Evolutionary conservation across 257 asterid species (phyloP), one percentile per base, ranked within the genome.

Genomic region (Nicotiana knightiana): DNA sequence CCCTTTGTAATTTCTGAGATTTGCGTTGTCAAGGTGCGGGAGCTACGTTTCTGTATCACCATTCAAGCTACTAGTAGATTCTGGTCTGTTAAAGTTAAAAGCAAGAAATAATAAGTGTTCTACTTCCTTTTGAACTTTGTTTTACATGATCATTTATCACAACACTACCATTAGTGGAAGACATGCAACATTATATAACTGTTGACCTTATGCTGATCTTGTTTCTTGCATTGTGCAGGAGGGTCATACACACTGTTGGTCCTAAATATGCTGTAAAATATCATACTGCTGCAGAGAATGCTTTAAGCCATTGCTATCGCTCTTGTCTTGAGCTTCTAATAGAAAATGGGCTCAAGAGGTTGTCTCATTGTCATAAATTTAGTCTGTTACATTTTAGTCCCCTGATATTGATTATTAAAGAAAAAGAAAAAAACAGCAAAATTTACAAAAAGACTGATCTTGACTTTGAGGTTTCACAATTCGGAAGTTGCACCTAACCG

Each of bases 211-310:
- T 8, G 76, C 43, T 77, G 33, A 77, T 77, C 9, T 51, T 80
- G 3, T 83, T 76, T 86, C 77, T 84, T 83, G 78, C 37, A 70
- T 43, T 71, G 89, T 88, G 76, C 93, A 96, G 99, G 95, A 93
- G 94, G 92, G 93, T 96, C 82, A 90, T 96, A 80, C 99, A 96
- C 85, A 96, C 98, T 55, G 99, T 96, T 80, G 99, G 98, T 82
- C 99, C 99, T 30, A 96, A 96, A 83, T 96, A 96, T 90, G 98
- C 99, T 51, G 93, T 92, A 71, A 94, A 96, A 86, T 96, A 96
- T 86, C 99, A 96, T 81, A 94, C 94, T 24, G 99, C 99, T 83
- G 99, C 98, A 46, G 99, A 96, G 88, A 94, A 94, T 90, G 98
- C 99, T 46, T 88, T 96, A 82, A 94, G 98, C 85, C 97, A 94